These are phyloP conservation scores for Suhomyces atakaporum DNA, from an alignment of 1,139 yeast species.

Conservation along the genomic window DNA sequence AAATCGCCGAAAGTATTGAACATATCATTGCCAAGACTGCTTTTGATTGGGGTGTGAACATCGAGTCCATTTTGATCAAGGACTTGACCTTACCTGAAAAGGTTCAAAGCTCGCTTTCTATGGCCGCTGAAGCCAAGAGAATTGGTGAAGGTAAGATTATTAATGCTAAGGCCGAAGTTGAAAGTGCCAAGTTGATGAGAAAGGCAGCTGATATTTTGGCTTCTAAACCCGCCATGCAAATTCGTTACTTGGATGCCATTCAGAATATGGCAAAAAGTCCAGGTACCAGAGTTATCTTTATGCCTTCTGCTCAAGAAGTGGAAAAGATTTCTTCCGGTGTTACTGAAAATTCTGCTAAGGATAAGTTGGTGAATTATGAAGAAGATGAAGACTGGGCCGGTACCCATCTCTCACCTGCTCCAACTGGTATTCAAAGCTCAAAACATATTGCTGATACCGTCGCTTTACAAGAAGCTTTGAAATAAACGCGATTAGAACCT, in stretches of 20 bases:
- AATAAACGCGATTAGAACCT: conserved; percentile 1
- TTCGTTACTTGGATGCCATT: conserved; percentile 78
- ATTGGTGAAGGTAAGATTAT: conserved; percentile 79
- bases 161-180: conserved; percentile 76
- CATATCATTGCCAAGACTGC: conserved; percentile 66
- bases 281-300: conserved; percentile 68
- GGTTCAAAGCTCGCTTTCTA: conserved; percentile 64
- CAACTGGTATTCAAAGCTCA: conserved; percentile 12
- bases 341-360: conserved; percentile 10
- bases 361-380: conserved; percentile 16
- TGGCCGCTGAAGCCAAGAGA: conserved; percentile 77
- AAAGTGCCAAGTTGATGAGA: conserved; percentile 75
- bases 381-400: conserved; percentile 22
- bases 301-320: conserved; percentile 58
- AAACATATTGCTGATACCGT: conserved; percentile 17
- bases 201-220: conserved; percentile 78
- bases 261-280: conserved; percentile 68
- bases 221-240: conserved; percentile 78
- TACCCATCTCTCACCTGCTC: conserved; percentile 1
- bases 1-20: conserved; percentile 67
- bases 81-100: conserved; percentile 60
- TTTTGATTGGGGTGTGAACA: conserved; percentile 69
- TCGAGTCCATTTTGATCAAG: conserved; percentile 70
- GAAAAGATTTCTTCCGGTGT: conserved; percentile 29
- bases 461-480: conserved; percentile 23